phyloP scores from a whole-genome alignment of 1,284 basidiomycete species.

The Ceratobasidium sp. region DNA sequence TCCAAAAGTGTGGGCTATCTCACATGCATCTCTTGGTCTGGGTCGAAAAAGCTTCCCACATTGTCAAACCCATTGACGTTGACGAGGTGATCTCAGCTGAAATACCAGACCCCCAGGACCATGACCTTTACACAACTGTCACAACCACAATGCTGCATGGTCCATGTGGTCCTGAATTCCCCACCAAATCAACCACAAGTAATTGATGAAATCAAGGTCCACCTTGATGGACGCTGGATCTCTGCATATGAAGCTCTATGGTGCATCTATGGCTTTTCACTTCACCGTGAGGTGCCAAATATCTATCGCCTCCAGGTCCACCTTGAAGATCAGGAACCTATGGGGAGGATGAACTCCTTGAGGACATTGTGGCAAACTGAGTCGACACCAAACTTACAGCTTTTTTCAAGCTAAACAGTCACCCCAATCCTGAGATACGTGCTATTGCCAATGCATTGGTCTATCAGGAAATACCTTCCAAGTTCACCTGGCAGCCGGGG shows the following conservation, averaged over 20 bases:
- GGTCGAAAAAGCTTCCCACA: conserved; percentile 55
- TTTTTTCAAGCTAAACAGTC: conserved; percentile 61
- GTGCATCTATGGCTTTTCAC: conserved; percentile 57
- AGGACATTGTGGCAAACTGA: conserved; percentile 51
- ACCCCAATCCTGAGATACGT: conserved; percentile 51
- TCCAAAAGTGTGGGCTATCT: conserved; percentile 66
- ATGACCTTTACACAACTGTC: conserved; percentile 58
- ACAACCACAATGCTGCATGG: conserved; percentile 63
- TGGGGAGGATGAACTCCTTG: conserved; percentile 54
- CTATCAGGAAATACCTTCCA: conserved; percentile 62
- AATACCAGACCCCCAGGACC: conserved; percentile 61
- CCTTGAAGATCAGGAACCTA: conserved; percentile 57
- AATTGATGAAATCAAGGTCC: conserved; percentile 58
- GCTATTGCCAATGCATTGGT: conserved; percentile 54
- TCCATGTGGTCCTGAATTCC: conserved; percentile 58
- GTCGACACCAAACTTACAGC: conserved; percentile 57
- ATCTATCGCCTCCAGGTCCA: conserved; percentile 61
- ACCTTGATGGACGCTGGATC: conserved; percentile 60
- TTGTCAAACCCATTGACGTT: conserved; percentile 57
- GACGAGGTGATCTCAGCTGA: conserved; percentile 61
- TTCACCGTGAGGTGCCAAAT: conserved; percentile 57
- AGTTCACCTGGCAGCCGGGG: conserved; percentile 52
- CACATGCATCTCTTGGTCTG: conserved; percentile 65
- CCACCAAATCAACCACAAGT: conserved; percentile 18
- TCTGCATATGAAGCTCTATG: conserved; percentile 57